Evolutionary conservation across 2,329 filamentous ascomycete species (phyloP), one percentile per base, ranked within the genome.

Genomic region (Madurella mycetomatis): DNA sequence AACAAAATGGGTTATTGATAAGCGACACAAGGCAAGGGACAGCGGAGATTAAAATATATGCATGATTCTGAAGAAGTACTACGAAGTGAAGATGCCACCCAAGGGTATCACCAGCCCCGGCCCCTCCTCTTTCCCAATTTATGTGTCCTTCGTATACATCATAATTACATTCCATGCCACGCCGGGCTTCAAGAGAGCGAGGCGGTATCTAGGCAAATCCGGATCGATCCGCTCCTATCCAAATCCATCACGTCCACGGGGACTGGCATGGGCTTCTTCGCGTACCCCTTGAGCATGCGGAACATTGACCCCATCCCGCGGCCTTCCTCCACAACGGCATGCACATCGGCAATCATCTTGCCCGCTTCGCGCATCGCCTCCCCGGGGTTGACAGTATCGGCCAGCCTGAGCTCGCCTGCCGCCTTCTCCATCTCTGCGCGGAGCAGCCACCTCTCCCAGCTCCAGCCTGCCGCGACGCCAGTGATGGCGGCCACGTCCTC

Each of bases 401-500:
- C 72, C 19, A 83, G 74, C 11, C 80, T 70, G 57, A 79, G 70
- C 67, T 90, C 85, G 25, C 88, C 87, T 66, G 90, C 76, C 4
- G 77, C 77, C 70, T 81, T 94, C 76, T 96, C 92, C 73, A 86
- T 82, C 73, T 94, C 88, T 65, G 92, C 81, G 66, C 90, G 89
- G 62, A 96, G 74, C 70, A 97, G 81, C 94, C 94, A 99, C 69
- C 90, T 88, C 79, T 99, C 94, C 92, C 92, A 99, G 69, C 86
- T 85, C 85, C 91, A 94, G 25, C 87, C 86, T 4, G 90, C 94
- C 1, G 92, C 83, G 41, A 97, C 74, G 17, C 92, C 92, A 12
- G 88, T 87, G 60, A 96, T 77, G 63, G 82, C 84, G 1, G 89
- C 88, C 13, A 86, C 82, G 66, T 85, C 82, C 47, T 85, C 82